phyloP scores from a whole-genome alignment of 495 filamentous ascomycete species.

The Stereocaulon alpinum region DNA sequence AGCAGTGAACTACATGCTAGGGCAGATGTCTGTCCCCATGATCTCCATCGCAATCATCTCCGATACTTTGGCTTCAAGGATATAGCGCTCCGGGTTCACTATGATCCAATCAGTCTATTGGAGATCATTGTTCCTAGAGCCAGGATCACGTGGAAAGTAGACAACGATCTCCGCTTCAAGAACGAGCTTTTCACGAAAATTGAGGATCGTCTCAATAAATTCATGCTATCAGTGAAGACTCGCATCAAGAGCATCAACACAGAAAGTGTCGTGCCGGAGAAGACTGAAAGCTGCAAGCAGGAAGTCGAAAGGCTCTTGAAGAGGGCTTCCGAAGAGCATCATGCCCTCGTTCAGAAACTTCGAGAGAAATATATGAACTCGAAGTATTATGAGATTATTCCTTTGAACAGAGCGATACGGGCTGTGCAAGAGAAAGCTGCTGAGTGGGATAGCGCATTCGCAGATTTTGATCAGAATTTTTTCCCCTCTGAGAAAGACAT shows the following conservation, averaged over 20 bases:
- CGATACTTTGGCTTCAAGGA: slow-evolving; percentile 86
- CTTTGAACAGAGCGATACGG: slow-evolving; percentile 76
- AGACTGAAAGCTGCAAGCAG: slow-evolving; percentile 64
- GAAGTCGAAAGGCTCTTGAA: slow-evolving; percentile 68
- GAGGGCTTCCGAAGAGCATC: slow-evolving; percentile 72
- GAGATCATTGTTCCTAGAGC: slow-evolving; percentile 89
- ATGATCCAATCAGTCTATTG: slow-evolving; percentile 83
- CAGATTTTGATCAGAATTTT: slow-evolving; percentile 83
- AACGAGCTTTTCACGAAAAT: slow-evolving; percentile 79
- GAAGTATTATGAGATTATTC: slow-evolving; percentile 92
- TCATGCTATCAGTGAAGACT: slow-evolving; percentile 74
- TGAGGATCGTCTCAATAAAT: slow-evolving; percentile 70
- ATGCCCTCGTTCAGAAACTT: slow-evolving; percentile 57
- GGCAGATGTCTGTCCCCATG: slow-evolving; percentile 79
- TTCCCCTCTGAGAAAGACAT: slow-evolving; percentile 98
- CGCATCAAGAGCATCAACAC: slow-evolving; percentile 80
- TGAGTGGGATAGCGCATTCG: slow-evolving; percentile 86
- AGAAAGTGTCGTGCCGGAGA: slow-evolving; percentile 80
- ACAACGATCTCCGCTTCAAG: slow-evolving; percentile 79
- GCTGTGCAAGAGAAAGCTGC: slow-evolving; percentile 86
- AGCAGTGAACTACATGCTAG: slow-evolving; percentile 70
- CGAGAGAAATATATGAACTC: slow-evolving; percentile 87
- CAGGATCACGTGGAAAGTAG: slow-evolving; percentile 92
- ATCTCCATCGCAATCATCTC: slow-evolving; percentile 83
- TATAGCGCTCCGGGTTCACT: slow-evolving; percentile 77